These are phyloP conservation scores for Termitomyces sp. DNA, from an alignment of 768 basidiomycete genomes.

Conservation along the genomic window DNA sequence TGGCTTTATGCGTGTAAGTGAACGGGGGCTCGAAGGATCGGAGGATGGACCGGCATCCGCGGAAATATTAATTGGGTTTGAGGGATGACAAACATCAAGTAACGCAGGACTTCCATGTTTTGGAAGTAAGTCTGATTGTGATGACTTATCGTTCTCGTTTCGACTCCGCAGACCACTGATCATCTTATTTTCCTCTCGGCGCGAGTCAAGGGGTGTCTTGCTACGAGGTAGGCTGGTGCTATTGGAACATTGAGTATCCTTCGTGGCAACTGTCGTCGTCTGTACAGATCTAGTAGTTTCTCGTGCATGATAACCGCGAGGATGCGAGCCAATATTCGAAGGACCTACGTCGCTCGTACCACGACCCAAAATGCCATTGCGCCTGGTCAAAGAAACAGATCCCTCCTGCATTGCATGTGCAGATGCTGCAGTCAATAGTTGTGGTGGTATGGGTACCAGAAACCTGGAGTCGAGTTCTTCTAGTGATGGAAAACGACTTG, in stretches of 20 bases:
- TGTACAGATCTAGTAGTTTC: conserved; percentile 52
- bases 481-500: conserved; percentile 81
- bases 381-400: conserved; percentile 4
- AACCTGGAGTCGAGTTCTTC: conserved; percentile 73
- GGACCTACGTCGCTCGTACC: conserved; percentile 6
- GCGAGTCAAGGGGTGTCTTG: neutral
- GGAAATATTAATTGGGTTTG: conserved; percentile 1
- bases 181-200: conserved; percentile 1
- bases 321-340: conserved; percentile 16
- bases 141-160: neutral
- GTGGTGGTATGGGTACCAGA: conserved; percentile 17
- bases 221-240: neutral
- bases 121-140: conserved; percentile 40
- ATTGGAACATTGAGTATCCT: conserved; percentile 23
- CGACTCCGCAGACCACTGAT: neutral
- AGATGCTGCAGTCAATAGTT: neutral
- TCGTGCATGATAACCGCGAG: conserved; percentile 17
- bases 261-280: conserved; percentile 48
- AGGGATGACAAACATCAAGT: conserved; percentile 25
- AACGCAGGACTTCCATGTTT: conserved; percentile 43
- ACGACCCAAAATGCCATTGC: conserved; percentile 2
- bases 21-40: neutral
- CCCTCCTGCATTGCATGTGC: conserved; percentile 10
- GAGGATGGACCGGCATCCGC: neutral
- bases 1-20: conserved; percentile 1